Evolutionary conservation across 305 asterid genomes (phyloP), one percentile per base, ranked within the genome.

Genomic region (Fraxinus xanthoxyloides): DNA sequence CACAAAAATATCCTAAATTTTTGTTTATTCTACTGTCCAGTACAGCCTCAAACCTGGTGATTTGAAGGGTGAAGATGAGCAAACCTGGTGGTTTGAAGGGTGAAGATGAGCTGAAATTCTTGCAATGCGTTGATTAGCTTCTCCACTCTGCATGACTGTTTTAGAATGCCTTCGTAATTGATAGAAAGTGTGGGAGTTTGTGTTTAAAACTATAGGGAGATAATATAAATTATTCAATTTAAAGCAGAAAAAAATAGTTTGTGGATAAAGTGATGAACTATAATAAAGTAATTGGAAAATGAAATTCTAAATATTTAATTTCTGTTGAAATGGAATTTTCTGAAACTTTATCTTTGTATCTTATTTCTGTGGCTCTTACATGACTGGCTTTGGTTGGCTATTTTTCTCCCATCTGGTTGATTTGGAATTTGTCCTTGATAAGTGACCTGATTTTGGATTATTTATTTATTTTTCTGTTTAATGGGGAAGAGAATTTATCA

Each of bases 91-190:
- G 82, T 84, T 91, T 31, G 88, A 59, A 75, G 98, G 98, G 23
- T 90, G 81, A 35, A 93, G 92, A 83, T 93, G 98, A 84, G 97
- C 94, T 24, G 98, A 88, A 59, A 93, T 84, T 84, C 90, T 90
- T 28, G 95, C 92, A 83, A 93, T 85, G 35, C 98, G 92, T 59
- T 88, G 90, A 83, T 85, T 84, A 67, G 83, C 86, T 84, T 91
- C 97, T 43, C 63, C 43, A 63, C 56, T 34, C 81, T 88, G 86
- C 93, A 92, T 91, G 82, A 78, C 84, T 78, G 8, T 59, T 63
- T 7, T 81, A 31, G 32, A 46, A 24, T 75, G 84, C 67, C 32
- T 9, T 21, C 19, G 30, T 23, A 40, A 7, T 59, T 23, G 9
- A 17, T 61, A 3, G 32, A 32, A 40, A 32, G 51, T 70, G 78